Conservation (phyloP, 2,329 filamentous ascomycete species). For the Verticillium alfalfae region DNA sequence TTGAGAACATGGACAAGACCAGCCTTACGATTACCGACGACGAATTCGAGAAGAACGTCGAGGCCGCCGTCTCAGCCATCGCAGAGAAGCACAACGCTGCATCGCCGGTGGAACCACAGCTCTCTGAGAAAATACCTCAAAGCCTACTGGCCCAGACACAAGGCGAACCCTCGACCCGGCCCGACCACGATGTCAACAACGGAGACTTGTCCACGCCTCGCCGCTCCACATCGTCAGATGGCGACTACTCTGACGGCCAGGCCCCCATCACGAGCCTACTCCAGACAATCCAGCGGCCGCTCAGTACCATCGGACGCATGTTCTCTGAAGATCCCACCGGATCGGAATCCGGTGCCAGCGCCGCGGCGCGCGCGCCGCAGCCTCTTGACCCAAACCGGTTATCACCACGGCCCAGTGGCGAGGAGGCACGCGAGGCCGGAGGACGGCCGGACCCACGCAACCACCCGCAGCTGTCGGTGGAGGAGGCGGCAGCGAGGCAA, state of each 20-base stretch:
- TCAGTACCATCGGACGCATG: slow-evolving; percentile 89
- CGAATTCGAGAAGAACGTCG: slow-evolving; percentile 95
- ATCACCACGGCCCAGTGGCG: slow-evolving; percentile 24
- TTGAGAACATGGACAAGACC: slow-evolving; percentile 92
- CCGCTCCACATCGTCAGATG: slow-evolving; percentile 49
- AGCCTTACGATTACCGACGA: slow-evolving; percentile 89
- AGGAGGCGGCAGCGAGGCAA: slow-evolving; percentile 85
- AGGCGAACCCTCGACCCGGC: slow-evolving; percentile 40
- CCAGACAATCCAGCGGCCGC: slow-evolving; percentile 82
- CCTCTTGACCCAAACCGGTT: slow-evolving; percentile 23
- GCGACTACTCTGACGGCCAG: slow-evolving; percentile 61
- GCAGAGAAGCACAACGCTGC: slow-evolving; percentile 72
- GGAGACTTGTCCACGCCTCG: slow-evolving; percentile 35
- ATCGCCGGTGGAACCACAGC: slow-evolving; percentile 33
- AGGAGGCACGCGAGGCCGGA: slow-evolving; percentile 10
- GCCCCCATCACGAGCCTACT: slow-evolving; percentile 80
- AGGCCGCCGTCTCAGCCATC: slow-evolving; percentile 90
- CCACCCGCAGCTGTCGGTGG: slow-evolving; percentile 53
- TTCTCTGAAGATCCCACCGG: slow-evolving; percentile 65
- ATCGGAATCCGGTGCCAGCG: slow-evolving; percentile 22
- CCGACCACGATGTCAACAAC: slow-evolving; percentile 11
- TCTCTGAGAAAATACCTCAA: slow-evolving; percentile 37
- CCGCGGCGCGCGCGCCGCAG: slow-evolving; percentile 31
- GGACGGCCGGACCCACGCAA: slow-evolving; percentile 16
- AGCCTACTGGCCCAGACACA: slow-evolving; percentile 19